Evolutionary conservation across 2,329 filamentous ascomycete species (phyloP).

Genomic region (Fusarium musae): DNA sequence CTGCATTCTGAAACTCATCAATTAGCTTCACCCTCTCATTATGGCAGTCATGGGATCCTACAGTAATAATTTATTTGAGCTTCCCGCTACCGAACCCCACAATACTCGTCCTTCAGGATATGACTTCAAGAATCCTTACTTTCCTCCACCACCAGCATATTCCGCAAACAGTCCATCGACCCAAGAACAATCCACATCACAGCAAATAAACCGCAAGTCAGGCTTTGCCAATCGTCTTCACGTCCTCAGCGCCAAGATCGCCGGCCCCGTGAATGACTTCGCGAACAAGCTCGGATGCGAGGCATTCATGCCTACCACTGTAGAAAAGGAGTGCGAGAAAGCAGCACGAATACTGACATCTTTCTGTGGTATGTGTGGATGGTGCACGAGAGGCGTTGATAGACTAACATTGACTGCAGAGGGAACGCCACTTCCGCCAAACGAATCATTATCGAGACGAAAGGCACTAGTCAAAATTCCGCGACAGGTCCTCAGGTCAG

Average conservation of each 20-base stretch:
- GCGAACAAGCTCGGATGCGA: not conserved
- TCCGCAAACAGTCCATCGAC: fast-evolving
- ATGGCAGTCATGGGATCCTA: not conserved
- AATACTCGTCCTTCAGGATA: not conserved
- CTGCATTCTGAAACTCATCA: not conserved
- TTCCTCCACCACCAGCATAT: not conserved
- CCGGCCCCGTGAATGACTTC: not conserved
- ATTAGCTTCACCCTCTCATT: no score
- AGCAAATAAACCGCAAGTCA: not conserved
- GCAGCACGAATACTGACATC: not conserved
- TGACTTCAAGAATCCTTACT: not conserved
- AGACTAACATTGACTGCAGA: not conserved
- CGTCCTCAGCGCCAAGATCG: not conserved
- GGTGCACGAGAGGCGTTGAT: fast-evolving
- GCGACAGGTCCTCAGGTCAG: not conserved
- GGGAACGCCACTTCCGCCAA: not conserved
- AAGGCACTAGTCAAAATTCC: not conserved
- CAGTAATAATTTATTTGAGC: not conserved
- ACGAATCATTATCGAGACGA: not conserved
- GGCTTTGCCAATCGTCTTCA: not conserved
- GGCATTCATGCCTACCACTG: not conserved
- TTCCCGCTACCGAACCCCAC: not conserved
- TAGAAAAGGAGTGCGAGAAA: not conserved
- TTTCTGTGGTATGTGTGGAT: not conserved
- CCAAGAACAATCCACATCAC: not conserved